phyloP scores from a whole-genome alignment of 2,329 filamentous ascomycete genomes.

The Ophiobolus disseminans region DNA sequence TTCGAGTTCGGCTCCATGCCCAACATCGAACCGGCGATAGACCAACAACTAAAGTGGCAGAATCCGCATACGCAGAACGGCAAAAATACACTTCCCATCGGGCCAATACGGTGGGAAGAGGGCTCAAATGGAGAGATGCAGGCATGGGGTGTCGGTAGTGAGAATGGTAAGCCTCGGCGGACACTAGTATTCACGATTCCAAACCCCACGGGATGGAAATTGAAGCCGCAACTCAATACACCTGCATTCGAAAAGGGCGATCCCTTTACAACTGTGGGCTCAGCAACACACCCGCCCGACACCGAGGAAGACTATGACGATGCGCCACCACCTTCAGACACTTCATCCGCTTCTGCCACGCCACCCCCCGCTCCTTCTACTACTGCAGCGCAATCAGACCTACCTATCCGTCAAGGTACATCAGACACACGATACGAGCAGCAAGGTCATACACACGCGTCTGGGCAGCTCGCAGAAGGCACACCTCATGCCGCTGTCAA shows the following conservation, averaged over 20 bases:
- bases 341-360: conserved; percentile 20
- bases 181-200: conserved; percentile 50
- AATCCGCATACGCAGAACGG: conserved; percentile 40
- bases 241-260: conserved; percentile 32
- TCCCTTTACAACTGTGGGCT: conserved; percentile 45
- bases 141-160: conserved; percentile 54
- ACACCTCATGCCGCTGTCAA: conserved; percentile 51
- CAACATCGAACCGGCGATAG: conserved; percentile 67
- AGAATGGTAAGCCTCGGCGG: conserved; percentile 51
- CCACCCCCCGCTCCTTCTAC: conserved; percentile 10
- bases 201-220: conserved; percentile 36
- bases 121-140: conserved; percentile 52
- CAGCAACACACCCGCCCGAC: conserved; percentile 46
- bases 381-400: conserved; percentile 17
- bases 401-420: conserved; percentile 51
- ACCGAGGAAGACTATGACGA: conserved; percentile 26
- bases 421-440: conserved; percentile 51
- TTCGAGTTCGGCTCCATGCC: conserved; percentile 80
- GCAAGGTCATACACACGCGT: conserved; percentile 54
- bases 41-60: conserved; percentile 52
- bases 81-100: conserved; percentile 53
- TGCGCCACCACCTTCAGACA: conserved; percentile 32
- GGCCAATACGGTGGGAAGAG: conserved; percentile 57
- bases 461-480: conserved; percentile 50
- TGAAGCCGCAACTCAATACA: conserved; percentile 35